A percentile compares a stretch with the other conserved stretches of the same genome.
phyloP scores from a whole-genome alignment of 768 basidiomycete species.

The Mycena vitilis region DNA sequence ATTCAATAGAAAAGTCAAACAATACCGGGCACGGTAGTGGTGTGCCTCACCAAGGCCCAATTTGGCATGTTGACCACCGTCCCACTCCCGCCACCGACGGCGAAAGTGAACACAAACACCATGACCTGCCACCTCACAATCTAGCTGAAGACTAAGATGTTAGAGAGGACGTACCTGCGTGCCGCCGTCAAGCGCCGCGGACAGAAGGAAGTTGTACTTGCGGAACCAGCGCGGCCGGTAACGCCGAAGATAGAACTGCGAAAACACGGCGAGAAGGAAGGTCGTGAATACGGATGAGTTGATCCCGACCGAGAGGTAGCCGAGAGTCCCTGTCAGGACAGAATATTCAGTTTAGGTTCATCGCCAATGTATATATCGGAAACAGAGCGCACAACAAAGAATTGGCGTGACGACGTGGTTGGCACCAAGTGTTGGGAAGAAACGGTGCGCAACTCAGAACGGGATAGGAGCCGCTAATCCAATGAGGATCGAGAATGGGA shows the following conservation, averaged over 20 bases:
- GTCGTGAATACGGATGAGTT: constrained; percentile 57
- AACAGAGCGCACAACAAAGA: constrained; percentile 47
- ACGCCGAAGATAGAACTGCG: constrained; percentile 60
- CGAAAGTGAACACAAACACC: constrained; percentile 63
- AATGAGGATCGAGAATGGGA: constrained; percentile 54
- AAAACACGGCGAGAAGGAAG: constrained; percentile 56
- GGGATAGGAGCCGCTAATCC: constrained; percentile 64
- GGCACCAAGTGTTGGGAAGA: constrained; percentile 56
- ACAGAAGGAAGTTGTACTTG: constrained; percentile 56
- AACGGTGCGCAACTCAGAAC: constrained; percentile 60
- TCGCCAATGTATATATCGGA: no score
- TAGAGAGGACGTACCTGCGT: constrained; percentile 46
- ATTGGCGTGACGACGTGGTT: constrained; percentile 62
- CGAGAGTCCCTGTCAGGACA: constrained; percentile 52
- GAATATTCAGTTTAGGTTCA: neutral
- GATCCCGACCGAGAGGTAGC: constrained; percentile 63
- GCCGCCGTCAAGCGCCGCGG: constrained; percentile 51
- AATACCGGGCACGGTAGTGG: neutral
- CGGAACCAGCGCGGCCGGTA: constrained; percentile 60
- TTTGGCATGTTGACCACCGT: constrained; percentile 49
- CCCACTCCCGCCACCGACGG: constrained; percentile 62
- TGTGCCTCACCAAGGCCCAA: constrained; percentile 51
- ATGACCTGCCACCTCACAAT: constrained; percentile 56
- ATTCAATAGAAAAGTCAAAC: neutral
- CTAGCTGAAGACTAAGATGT: constrained; percentile 49